Evolutionary conservation across 2,329 filamentous ascomycete genomes (phyloP).

Genomic region (Paecilomyces sp.): DNA sequence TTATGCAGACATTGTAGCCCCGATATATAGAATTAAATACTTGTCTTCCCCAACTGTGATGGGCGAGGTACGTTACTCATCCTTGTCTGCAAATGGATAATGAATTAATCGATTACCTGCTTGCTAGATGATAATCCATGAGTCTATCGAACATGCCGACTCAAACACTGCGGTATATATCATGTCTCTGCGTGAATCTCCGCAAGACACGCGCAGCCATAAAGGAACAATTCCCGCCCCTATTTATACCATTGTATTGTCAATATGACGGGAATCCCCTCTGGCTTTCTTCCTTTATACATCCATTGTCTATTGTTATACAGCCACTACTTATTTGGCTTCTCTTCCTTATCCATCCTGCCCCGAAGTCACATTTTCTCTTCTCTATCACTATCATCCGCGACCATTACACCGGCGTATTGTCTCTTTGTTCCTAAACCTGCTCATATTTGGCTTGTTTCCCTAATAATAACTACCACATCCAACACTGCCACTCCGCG

Average conservation of each 20-base stretch:
- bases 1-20: too few relatives aligned
- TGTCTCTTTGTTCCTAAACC: neutral
- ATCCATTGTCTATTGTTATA: neutral
- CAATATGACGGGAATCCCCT: neutral
- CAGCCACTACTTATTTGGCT: neutral
- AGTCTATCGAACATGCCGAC: neutral
- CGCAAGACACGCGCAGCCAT: neutral
- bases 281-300: neutral
- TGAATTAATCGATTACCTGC: neutral
- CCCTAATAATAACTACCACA: neutral
- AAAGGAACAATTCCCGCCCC: neutral
- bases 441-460: neutral
- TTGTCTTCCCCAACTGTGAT: neutral
- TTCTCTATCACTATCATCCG: neutral
- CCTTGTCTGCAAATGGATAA: too few relatives aligned
- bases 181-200: neutral
- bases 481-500: neutral
- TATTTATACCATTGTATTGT: neutral
- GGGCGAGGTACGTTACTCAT: neutral
- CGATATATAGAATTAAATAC: neutral
- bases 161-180: neutral
- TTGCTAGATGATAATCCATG: neutral
- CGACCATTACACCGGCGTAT: neutral
- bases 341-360: neutral
- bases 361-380: neutral